Percentiles rank a stretch among this genome's conserved stretches.
Conservation (phyloP, 78 protist species). For the Polysphondylium violaceum region DNA sequence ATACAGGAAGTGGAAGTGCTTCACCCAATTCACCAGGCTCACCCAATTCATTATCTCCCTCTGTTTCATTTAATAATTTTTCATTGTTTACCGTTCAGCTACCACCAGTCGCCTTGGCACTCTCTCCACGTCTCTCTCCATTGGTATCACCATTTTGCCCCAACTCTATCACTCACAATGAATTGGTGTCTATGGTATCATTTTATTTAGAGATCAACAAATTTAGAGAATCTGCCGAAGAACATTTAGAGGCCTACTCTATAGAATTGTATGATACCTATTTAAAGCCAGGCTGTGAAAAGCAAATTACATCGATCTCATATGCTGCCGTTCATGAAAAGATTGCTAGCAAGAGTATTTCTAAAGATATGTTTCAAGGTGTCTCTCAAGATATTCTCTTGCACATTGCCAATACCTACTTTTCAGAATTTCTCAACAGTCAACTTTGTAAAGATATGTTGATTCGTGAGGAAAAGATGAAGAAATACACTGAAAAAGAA, state of each 20-base stretch:
- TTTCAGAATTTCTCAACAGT: conserved; percentile 18
- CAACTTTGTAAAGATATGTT: conserved; percentile 62
- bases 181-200: conserved; percentile 25
- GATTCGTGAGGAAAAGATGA: conserved; percentile 71
- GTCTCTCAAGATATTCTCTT: conserved; percentile 28
- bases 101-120: conserved; percentile 12
- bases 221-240: conserved; percentile 19
- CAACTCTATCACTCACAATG: background rate
- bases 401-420: conserved; percentile 40
- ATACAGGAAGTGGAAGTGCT: background rate
- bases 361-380: conserved; percentile 11
- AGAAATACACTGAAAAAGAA: conserved; percentile 49
- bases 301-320: conserved; percentile 12
- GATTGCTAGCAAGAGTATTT: conserved; percentile 9
- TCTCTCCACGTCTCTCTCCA: conserved; percentile 11
- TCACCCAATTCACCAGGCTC: background rate
- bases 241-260: conserved; percentile 20
- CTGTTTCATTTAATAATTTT: conserved; percentile 2
- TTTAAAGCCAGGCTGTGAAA: conserved; percentile 29
- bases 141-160: conserved; percentile 26
- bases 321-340: conserved; percentile 2
- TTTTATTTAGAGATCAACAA: conserved; percentile 35
- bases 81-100: background rate
- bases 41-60: background rate
- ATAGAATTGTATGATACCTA: conserved; percentile 31